phyloP scores from a whole-genome alignment of 805 yeast species.

The Wickerhamomyces chambardii region DNA sequence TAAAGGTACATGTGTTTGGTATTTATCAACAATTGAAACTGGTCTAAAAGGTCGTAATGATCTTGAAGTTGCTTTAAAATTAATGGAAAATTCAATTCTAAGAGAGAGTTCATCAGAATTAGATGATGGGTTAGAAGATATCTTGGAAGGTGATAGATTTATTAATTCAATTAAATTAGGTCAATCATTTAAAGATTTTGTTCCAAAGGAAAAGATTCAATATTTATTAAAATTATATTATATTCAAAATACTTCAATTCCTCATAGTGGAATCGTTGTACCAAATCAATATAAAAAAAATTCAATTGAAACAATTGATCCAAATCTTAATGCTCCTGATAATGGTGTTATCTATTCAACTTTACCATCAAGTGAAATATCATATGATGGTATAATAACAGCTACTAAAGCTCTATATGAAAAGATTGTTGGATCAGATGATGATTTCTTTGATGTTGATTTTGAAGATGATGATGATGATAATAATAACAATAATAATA shows the following conservation, averaged over 20 bases:
- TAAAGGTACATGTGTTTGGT: slow-evolving; percentile 84
- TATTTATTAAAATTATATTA: slow-evolving; percentile 53
- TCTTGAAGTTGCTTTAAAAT: slow-evolving; percentile 69
- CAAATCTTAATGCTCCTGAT: slow-evolving; percentile 26
- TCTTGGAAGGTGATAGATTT: slow-evolving; percentile 42
- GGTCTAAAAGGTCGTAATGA: slow-evolving; percentile 65
- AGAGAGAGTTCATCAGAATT: slow-evolving; percentile 63
- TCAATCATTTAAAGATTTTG: slow-evolving; percentile 74
- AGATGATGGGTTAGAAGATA: slow-evolving; percentile 37
- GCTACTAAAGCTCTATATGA: slow-evolving; percentile 72
- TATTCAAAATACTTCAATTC: slow-evolving; percentile 47
- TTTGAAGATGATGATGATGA: slow-evolving; percentile 87
- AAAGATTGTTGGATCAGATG: slow-evolving; percentile 83
- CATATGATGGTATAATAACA: slow-evolving; percentile 85
- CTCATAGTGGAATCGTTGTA: slow-evolving; percentile 44
- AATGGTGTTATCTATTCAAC: slow-evolving; percentile 40
- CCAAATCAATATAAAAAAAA: slow-evolving; percentile 29
- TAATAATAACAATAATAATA: slow-evolving; percentile 24
- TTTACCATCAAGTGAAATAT: slow-evolving; percentile 78
- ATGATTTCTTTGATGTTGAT: slow-evolving; percentile 93
- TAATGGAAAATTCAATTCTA: slow-evolving; percentile 71
- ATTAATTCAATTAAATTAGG: slow-evolving; percentile 81
- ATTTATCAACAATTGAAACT: slow-evolving; percentile 68
- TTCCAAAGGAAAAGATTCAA: slow-evolving; percentile 66
- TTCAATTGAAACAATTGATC: slow-evolving; percentile 19